Percentiles rank a stretch among this genome's conserved stretches.
phyloP scores from a whole-genome alignment of 2,329 filamentous ascomycete genomes.

The Pseudovirgaria hyperparasitica region DNA sequence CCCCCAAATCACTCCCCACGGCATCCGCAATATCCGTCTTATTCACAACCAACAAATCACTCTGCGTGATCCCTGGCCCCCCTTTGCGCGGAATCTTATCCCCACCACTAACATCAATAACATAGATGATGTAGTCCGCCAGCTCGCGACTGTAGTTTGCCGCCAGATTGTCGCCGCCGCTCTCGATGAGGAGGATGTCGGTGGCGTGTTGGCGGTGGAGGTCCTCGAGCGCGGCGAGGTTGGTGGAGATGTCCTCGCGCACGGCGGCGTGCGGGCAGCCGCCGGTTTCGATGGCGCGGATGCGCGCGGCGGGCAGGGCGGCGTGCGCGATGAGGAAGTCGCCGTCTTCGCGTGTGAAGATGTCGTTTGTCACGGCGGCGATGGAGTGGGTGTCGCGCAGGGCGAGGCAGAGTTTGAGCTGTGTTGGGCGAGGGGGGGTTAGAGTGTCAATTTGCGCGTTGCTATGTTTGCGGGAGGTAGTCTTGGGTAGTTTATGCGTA shows the following conservation, averaged over 20 bases:
- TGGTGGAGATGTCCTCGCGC: constrained; percentile 89
- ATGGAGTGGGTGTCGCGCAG: constrained; percentile 73
- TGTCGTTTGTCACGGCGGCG: constrained; percentile 95
- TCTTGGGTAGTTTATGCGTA: too few relatives aligned
- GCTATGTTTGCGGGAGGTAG: too few relatives aligned
- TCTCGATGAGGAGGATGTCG: constrained; percentile 86
- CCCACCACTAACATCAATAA: constrained; percentile 91
- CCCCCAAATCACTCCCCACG: constrained; percentile 75
- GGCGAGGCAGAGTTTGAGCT: constrained; percentile 75
- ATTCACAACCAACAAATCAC: constrained; percentile 85
- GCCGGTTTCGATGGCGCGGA: constrained; percentile 93
- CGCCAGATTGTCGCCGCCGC: constrained; percentile 88
- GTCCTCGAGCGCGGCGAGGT: constrained; percentile 83
- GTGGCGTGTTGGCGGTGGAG: constrained; percentile 69
- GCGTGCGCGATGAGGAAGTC: constrained; percentile 86
- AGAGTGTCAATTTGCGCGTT: too few relatives aligned
- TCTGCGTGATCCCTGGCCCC: constrained; percentile 92
- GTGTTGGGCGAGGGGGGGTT: too few relatives aligned
- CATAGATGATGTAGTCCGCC: constrained; percentile 96
- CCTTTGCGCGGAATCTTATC: constrained; percentile 96
- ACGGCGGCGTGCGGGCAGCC: constrained; percentile 96
- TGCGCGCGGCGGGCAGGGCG: constrained; percentile 70
- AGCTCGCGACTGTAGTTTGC: constrained; percentile 94
- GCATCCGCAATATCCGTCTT: constrained; percentile 91
- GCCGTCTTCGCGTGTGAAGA: constrained; percentile 95